These are phyloP conservation scores for Pascua guehoae DNA, from an alignment of 1,284 basidiomycete genomes.

Conservation along the genomic window DNA sequence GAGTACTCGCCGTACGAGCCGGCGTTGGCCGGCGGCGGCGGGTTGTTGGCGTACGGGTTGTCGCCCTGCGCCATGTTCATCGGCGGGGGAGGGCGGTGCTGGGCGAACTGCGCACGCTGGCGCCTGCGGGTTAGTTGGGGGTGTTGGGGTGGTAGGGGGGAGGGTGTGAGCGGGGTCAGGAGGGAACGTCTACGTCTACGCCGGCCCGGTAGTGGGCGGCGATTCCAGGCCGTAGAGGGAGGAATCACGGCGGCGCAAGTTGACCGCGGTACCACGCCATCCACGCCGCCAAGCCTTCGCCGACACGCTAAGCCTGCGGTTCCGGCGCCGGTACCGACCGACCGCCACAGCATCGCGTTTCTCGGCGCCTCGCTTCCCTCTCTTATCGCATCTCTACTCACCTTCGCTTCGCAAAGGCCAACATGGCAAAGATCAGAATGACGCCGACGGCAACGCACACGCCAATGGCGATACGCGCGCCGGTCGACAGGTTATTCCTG, in stretches of 20 bases:
- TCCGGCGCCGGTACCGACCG: no score
- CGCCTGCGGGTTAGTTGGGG: slow-evolving; percentile 16
- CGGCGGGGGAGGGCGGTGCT: slow-evolving; percentile 31
- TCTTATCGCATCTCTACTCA: neutral
- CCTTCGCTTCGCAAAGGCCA: slow-evolving; percentile 16
- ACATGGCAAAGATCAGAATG: slow-evolving; percentile 26
- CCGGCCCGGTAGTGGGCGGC: no score
- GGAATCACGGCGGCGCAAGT: no score
- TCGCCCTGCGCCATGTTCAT: neutral
- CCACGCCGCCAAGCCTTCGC: no score
- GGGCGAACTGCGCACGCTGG: slow-evolving; percentile 25
- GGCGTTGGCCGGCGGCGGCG: slow-evolving; percentile 23
- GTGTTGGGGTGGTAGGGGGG: neutral
- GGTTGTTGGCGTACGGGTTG: slow-evolving; percentile 29
- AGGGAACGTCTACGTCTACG: no score
- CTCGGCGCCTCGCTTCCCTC: neutral
- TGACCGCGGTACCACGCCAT: no score
- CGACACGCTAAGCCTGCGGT: no score
- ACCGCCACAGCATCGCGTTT: no score
- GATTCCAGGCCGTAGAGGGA: no score
- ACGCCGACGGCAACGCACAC: slow-evolving; percentile 40
- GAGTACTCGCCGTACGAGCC: slow-evolving; percentile 16
- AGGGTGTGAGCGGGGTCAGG: neutral
- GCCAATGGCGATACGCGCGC: slow-evolving; percentile 44
- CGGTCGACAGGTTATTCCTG: slow-evolving; percentile 22